These are phyloP conservation scores for Glaciozyma antarctica DNA, from an alignment of 768 basidiomycete species.

Conservation along the genomic window DNA sequence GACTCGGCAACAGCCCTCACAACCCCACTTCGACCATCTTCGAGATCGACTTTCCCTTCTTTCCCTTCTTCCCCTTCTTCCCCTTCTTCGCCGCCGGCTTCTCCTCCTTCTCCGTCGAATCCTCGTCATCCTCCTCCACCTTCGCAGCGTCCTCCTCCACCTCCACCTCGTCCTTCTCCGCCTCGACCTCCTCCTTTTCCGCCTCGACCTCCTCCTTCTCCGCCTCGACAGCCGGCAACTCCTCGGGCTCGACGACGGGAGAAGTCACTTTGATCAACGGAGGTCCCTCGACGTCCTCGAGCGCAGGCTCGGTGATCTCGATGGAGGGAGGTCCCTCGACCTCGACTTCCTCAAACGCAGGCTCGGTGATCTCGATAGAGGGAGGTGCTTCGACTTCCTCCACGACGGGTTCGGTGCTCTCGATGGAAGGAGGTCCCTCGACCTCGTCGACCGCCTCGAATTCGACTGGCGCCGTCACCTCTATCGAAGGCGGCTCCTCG, in stretches of 20 bases:
- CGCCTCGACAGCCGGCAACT: not conserved
- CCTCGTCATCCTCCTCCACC: too few relatives aligned
- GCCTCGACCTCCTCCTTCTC: not conserved
- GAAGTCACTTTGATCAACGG: too few relatives aligned
- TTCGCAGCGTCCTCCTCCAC: too few relatives aligned
- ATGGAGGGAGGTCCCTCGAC: not conserved
- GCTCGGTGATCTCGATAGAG: too few relatives aligned
- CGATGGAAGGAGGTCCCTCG: not conserved
- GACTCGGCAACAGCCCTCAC: not conserved
- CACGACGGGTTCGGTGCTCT: too few relatives aligned
- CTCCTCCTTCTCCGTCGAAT: too few relatives aligned
- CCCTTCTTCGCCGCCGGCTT: too few relatives aligned
- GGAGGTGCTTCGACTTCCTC: not conserved
- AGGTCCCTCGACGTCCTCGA: not conserved
- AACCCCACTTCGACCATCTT: not conserved
- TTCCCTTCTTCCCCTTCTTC: not conserved
- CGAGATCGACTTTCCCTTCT: slow-evolving; percentile 1
- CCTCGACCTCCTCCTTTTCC: not conserved
- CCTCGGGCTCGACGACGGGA: not conserved
- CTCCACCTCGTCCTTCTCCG: not conserved
- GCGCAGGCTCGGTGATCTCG: not conserved
- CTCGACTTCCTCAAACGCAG: not conserved
- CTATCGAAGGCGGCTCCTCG: not conserved
- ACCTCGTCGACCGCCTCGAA: not conserved
- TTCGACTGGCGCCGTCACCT: too few relatives aligned